Base-by-base conservation (phyloP, 129 eudicot genomes). In the Gnaphalium uliginosum region DNA sequence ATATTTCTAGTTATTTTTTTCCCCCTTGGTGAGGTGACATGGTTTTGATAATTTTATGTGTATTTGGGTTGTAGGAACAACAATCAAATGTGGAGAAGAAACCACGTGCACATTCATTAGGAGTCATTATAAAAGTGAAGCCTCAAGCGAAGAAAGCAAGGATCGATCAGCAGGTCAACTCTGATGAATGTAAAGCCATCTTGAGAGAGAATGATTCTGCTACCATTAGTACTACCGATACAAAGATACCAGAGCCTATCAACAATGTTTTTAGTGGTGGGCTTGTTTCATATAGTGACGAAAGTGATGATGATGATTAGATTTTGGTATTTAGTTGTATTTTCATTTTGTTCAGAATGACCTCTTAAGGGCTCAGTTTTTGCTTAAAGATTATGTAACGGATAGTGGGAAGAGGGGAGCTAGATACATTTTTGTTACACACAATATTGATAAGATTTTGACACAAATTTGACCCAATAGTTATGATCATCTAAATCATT, bases 271-370 rank as follows among this genome's bases (percentile, higher is more conserved):
- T 54, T 58, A 69, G 75, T 46, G 83, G 84, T 48, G 81, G 92
- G 73, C 80, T 92, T 65, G 96, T 92, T 77, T 92, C 92, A 13
- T 92, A 89, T 74, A 88, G 98, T 23, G 96, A 92, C 58, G 96
- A 84, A 82, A 89, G 94, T 81, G 94, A 89, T 19, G 90, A 89
- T 19, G 90, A 78, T 19, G 97, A 90, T 41, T 79, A 79, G 61
- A 66, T 24, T 8, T 50, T 51, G 37, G 37, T 46, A 71, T 61
- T 11, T 24, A 23, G 66, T 15, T 33, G 53, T 14, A 46, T 46
- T 68, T 66, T 33, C 25, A 15, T 23, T 76, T 53, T 14, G 7
- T 30, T 22, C 35, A 33, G 22, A 13, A 6, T 51, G 53, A 27
- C 54, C 3, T 26, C 30, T 57, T 51, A 26, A 51, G 15, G 21